Base-by-base conservation (phyloP, 352 stramenopile genomes). In the Globisporangium canariense region DNA sequence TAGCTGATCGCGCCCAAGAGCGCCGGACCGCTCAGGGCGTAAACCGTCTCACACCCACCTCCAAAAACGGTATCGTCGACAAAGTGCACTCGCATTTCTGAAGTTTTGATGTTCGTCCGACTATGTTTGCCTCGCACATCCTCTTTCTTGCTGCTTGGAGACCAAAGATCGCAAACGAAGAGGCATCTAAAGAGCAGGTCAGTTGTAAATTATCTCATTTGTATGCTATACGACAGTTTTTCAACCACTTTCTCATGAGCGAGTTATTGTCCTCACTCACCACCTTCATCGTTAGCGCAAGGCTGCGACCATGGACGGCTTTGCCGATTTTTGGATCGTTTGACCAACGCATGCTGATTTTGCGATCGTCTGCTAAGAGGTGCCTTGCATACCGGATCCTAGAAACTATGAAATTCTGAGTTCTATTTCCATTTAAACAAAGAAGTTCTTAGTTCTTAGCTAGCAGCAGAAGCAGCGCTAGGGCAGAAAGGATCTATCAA, bases 11-110 rank as follows among this genome's bases (percentile, higher is more conserved):
- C 40, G 4, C 40, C 40, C 40, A 45, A 45, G 40, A 45, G 13
- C 11, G n/a, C 40, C 40, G 40, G 40, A 45, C 13, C 38, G 11
- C 38, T 28, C 25, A 11, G 3, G 9, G 38, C 40, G 40, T 45
- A 45, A 45, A 8, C 40, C 40, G 40, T 14, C 25, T 3, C 40
- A 45, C 40, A 14, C 40, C 14, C 8, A 36, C 32, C 46, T 52
- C 46, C 46, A 32, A 28, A 28, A 28, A 18, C 46, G 16, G 8
- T 30, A 28, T 52, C 46, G n/a, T 52, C 46, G 46, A 52, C 46
- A 52, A 52, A 52, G 46, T 52, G 46, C 46, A 52, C 20, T 52
- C 46, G 46, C n/a, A n/a, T 52, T 52, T 52, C 46, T 52, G 46
- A 52, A 52, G 46, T 52, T 30, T 32, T 52, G 46, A 52, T 32